These are phyloP conservation scores for Cryphonectria naterciae DNA, from an alignment of 2,329 filamentous ascomycete species.

Conservation along the genomic window DNA sequence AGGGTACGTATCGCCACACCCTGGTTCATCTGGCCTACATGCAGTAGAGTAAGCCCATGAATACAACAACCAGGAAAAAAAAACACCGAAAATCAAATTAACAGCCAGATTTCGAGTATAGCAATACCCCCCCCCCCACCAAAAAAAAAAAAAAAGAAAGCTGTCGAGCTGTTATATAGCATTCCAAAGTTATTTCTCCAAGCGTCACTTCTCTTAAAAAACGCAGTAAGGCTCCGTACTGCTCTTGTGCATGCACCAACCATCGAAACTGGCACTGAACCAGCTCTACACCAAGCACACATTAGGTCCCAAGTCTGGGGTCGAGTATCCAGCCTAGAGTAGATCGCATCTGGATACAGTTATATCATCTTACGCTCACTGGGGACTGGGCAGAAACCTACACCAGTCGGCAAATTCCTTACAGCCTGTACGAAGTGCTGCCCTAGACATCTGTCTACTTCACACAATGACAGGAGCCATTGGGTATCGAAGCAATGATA, in stretches of 20 bases:
- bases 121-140: too few species aligned
- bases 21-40: background rate
- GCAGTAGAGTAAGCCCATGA: background rate
- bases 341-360: background rate
- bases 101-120: background rate
- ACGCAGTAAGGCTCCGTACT: background rate
- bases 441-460: background rate
- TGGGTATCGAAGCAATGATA: background rate
- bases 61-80: background rate
- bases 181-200: background rate
- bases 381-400: background rate
- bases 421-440: background rate
- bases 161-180: too few species aligned
- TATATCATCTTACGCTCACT: background rate
- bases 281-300: background rate
- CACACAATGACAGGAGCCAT: background rate
- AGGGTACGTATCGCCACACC: constrained; percentile 1
- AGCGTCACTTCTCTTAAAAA: background rate
- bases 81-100: background rate
- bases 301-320: background rate
- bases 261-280: background rate
- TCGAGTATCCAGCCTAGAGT: background rate
- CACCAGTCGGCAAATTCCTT: background rate
- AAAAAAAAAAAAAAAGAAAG: too few species aligned
- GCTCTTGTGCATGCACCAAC: background rate